These are phyloP conservation scores for Paecilomyces formosus DNA, from an alignment of 2,329 filamentous ascomycete species.

Conservation along the genomic window DNA sequence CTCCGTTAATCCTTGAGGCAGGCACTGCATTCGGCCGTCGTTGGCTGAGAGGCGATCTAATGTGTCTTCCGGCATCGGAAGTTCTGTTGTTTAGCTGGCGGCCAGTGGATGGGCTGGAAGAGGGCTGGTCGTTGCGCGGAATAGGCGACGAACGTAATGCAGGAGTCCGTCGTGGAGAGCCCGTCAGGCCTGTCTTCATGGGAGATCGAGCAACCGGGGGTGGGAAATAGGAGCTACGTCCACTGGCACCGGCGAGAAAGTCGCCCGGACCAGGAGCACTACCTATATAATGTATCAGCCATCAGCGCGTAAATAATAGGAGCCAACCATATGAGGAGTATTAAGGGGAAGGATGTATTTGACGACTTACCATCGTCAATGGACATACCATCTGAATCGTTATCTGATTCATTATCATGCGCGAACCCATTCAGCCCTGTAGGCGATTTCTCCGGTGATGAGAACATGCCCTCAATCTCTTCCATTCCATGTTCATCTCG, in stretches of 20 bases:
- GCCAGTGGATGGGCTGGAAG: conserved; percentile 32
- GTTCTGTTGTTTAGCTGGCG: conserved; percentile 14
- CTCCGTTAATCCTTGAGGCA: conserved; percentile 16
- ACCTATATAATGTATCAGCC: conserved; percentile 16
- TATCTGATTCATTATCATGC: conserved; percentile 37
- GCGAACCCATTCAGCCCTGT: conserved; percentile 22
- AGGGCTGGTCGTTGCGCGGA: conserved; percentile 22
- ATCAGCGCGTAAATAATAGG: neutral
- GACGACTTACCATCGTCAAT: conserved; percentile 51
- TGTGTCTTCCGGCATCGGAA: conserved; percentile 14
- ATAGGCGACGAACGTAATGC: conserved; percentile 36
- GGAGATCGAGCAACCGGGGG: conserved; percentile 38
- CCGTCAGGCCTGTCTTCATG: conserved; percentile 35
- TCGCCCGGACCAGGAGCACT: conserved; percentile 36
- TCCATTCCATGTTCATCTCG: conserved; percentile 92
- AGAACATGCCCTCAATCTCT: conserved; percentile 78
- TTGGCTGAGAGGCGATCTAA: conserved; percentile 28
- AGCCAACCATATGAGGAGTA: neutral
- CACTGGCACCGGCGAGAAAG: conserved; percentile 28
- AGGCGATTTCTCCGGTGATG: conserved; percentile 66
- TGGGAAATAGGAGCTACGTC: conserved; percentile 28
- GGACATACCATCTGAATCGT: conserved; percentile 55
- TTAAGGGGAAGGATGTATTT: conserved; percentile 2
- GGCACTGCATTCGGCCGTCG: conserved; percentile 26
- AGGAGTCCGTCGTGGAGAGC: conserved; percentile 35